These are phyloP conservation scores for Ophiosphaerella herpotricha DNA, from an alignment of 2,329 filamentous ascomycete species.

Conservation along the genomic window DNA sequence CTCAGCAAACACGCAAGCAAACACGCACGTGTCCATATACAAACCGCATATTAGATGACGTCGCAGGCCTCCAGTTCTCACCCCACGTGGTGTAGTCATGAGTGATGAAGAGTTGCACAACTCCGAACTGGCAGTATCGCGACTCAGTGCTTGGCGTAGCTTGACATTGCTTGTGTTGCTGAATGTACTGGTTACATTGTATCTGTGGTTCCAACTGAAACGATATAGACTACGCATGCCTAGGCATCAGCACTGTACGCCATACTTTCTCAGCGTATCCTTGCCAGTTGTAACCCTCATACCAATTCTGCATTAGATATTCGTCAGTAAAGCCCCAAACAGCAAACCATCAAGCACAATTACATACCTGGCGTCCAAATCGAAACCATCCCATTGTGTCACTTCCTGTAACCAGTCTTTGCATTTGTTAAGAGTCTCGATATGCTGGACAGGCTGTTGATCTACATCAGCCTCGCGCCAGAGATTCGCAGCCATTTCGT, in stretches of 20 bases:
- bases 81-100: too few species aligned
- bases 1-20: background rate
- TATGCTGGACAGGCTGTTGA: slow-evolving; percentile 40
- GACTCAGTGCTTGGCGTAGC: background rate
- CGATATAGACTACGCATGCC: background rate
- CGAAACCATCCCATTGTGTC: slow-evolving; percentile 71
- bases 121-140: too few species aligned
- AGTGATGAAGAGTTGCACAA: too few species aligned
- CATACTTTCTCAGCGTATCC: slow-evolving; percentile 60
- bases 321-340: slow-evolving; percentile 6
- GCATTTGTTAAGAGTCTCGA: slow-evolving; percentile 63
- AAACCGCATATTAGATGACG: slow-evolving; percentile 12
- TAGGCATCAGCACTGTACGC: slow-evolving; percentile 25
- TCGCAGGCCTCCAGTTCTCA: background rate
- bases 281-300: slow-evolving; percentile 73
- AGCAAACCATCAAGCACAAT: background rate
- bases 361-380: slow-evolving; percentile 68
- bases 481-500: slow-evolving; percentile 81
- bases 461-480: slow-evolving; percentile 68
- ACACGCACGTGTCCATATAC: background rate
- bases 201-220: background rate
- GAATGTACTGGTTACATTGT: background rate
- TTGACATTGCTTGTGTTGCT: background rate
- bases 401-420: slow-evolving; percentile 68
- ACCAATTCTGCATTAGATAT: slow-evolving; percentile 56